Percentiles rank a stretch among this genome's conserved stretches.
These are phyloP conservation scores for Tylopilus plumbeoviolaceoides DNA, from an alignment of 768 basidiomycete species.

Conservation along the genomic window DNA sequence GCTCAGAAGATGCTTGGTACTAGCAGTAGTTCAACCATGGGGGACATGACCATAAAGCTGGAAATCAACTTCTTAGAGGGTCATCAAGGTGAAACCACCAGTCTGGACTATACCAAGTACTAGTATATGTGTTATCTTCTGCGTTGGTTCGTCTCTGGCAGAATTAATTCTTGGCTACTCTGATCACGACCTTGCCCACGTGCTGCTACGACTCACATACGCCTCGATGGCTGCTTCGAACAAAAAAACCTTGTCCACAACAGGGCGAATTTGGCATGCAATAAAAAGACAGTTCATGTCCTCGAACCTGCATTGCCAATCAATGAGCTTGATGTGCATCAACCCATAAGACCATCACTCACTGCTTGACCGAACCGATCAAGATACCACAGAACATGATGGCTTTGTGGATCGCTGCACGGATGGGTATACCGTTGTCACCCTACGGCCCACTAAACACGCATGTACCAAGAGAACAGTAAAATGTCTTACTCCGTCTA, in stretches of 20 bases:
- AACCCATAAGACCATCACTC: slow-evolving; percentile 17
- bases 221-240: slow-evolving; percentile 47
- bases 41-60: too few relatives aligned
- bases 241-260: slow-evolving; percentile 54
- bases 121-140: too few relatives aligned
- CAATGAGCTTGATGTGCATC: too few relatives aligned
- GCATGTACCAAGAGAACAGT: background rate
- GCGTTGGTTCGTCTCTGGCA: too few relatives aligned
- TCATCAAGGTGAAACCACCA: too few relatives aligned
- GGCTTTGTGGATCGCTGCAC: slow-evolving; percentile 37
- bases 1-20: too few relatives aligned
- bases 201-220: slow-evolving; percentile 50
- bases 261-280: slow-evolving; percentile 45
- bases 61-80: too few relatives aligned
- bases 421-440: slow-evolving; percentile 29
- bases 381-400: slow-evolving; percentile 46
- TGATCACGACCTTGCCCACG: slow-evolving; percentile 42
- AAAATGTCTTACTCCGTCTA: slow-evolving; percentile 35
- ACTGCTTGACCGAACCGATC: slow-evolving; percentile 59
- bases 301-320: too few relatives aligned
- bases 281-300: slow-evolving; percentile 37
- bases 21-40: too few relatives aligned
- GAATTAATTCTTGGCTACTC: slow-evolving; percentile 30
- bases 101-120: too few relatives aligned
- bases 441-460: slow-evolving; percentile 2